Percentiles rank a stretch among this genome's conserved stretches.
These are phyloP conservation scores for Phylloporus sp. DNA, from an alignment of 768 basidiomycete species.

Conservation along the genomic window DNA sequence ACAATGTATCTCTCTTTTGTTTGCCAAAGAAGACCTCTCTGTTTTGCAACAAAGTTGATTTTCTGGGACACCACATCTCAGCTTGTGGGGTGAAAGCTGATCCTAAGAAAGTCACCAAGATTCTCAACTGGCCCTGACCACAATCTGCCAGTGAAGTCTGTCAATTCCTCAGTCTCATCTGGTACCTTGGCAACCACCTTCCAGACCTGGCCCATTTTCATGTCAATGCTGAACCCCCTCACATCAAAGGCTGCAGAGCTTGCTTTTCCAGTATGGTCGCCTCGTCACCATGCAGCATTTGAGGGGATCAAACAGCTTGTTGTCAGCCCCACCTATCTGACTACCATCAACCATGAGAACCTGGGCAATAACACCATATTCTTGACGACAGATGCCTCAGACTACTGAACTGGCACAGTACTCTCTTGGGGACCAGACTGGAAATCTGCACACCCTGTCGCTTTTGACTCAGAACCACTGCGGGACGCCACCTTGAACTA, in stretches of 20 bases:
- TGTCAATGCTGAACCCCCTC: background rate
- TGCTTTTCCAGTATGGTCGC: background rate
- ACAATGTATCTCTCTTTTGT: background rate
- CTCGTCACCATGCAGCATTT: background rate
- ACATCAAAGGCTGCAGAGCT: background rate
- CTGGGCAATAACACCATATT: background rate
- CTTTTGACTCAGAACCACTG: background rate
- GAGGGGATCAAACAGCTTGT: background rate
- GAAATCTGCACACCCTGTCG: background rate
- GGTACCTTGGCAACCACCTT: background rate
- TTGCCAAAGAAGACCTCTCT: background rate
- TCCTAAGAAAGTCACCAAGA: background rate
- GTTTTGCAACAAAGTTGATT: background rate
- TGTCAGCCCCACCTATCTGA: background rate
- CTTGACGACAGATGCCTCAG: background rate
- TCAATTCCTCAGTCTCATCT: background rate
- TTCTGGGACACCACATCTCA: background rate
- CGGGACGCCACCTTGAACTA: constrained; percentile 20
- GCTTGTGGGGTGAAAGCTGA: background rate
- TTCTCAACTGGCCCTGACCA: background rate
- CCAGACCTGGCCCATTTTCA: background rate
- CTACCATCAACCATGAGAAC: background rate
- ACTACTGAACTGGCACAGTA: background rate
- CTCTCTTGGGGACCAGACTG: background rate
- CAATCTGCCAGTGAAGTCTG: background rate